phyloP scores from a whole-genome alignment of 1,284 basidiomycete genomes.

The Austroboletus niveus region DNA sequence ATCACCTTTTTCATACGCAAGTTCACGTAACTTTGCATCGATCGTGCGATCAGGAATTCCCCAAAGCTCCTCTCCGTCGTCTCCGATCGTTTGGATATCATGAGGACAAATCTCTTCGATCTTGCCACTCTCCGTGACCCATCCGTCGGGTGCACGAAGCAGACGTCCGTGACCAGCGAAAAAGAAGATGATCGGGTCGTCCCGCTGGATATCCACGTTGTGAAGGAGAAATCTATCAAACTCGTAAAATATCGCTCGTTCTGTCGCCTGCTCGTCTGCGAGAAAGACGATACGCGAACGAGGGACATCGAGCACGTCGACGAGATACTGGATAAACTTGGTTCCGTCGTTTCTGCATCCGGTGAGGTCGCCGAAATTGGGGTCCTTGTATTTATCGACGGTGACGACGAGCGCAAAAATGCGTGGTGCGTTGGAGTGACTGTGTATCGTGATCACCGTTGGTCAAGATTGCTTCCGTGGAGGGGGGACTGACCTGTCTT shows the following conservation, averaged over 20 bases:
- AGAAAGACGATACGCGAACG: slow-evolving; percentile 51
- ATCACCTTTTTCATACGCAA: slow-evolving; percentile 53
- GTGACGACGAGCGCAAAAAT: slow-evolving; percentile 60
- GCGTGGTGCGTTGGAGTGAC: slow-evolving; percentile 7
- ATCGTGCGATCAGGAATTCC: slow-evolving; percentile 48
- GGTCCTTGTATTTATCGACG: slow-evolving; percentile 50
- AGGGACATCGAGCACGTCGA: slow-evolving; percentile 51
- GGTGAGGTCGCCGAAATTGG: slow-evolving; percentile 48
- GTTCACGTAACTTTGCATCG: slow-evolving; percentile 47
- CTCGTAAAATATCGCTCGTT: slow-evolving; percentile 46
- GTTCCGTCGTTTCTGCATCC: slow-evolving; percentile 57
- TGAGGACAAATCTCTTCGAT: slow-evolving; percentile 58
- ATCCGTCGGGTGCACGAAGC: slow-evolving; percentile 47
- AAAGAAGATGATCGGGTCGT: slow-evolving; percentile 62
- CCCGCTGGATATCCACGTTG: slow-evolving; percentile 50
- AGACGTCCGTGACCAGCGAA: slow-evolving; percentile 64
- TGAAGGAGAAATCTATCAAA: slow-evolving; percentile 51
- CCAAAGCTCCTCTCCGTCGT: slow-evolving; percentile 38
- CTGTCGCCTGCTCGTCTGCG: slow-evolving; percentile 52
- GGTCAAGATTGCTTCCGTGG: background rate
- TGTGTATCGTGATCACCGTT: background rate
- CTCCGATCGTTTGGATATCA: slow-evolving; percentile 44
- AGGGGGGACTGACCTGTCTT: no score
- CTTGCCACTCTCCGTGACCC: slow-evolving; percentile 43
- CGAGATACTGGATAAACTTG: slow-evolving; percentile 49